These are phyloP conservation scores for Aspergillus sp. DNA, from an alignment of 2,329 filamentous ascomycete genomes.

Conservation along the genomic window DNA sequence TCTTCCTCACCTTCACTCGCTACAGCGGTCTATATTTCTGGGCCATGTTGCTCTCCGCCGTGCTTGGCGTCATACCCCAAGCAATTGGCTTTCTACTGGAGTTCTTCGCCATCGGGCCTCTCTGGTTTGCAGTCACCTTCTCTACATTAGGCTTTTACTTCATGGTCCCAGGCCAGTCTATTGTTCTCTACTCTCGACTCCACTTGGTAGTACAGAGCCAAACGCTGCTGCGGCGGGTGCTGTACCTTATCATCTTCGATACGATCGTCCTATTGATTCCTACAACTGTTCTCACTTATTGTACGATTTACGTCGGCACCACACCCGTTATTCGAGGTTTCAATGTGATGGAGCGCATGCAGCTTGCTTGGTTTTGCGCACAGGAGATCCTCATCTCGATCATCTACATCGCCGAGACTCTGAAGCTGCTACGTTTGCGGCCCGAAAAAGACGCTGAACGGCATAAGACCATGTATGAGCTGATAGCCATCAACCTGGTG, in stretches of 20 bases:
- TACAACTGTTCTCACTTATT: conserved; percentile 58
- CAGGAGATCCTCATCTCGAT: conserved; percentile 51
- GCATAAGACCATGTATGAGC: conserved; percentile 49
- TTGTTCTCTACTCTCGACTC: conserved; percentile 65
- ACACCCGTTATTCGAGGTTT: conserved; percentile 40
- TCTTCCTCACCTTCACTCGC: conserved; percentile 41
- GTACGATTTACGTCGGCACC: conserved; percentile 29
- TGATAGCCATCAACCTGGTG: conserved; percentile 52
- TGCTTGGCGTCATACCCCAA: conserved; percentile 39
- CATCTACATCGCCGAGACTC: conserved; percentile 56
- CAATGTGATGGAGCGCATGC: conserved; percentile 46
- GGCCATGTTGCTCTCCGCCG: conserved; percentile 40
- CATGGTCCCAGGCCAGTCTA: conserved; percentile 63
- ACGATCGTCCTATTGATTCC: conserved; percentile 55
- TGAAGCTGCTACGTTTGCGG: conserved; percentile 45
- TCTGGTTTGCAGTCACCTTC: conserved; percentile 42
- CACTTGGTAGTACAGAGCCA: conserved; percentile 59
- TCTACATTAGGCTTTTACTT: conserved; percentile 57
- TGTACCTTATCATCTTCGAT: conserved; percentile 61
- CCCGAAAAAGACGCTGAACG: conserved; percentile 39
- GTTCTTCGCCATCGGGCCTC: conserved; percentile 37
- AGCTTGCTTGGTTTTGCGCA: conserved; percentile 47
- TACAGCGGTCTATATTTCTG: conserved; percentile 46
- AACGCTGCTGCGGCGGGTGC: conserved; percentile 50
- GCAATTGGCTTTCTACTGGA: conserved; percentile 45